Conservation (phyloP, 495 filamentous ascomycete species). For the Penicillium subrubescens region DNA sequence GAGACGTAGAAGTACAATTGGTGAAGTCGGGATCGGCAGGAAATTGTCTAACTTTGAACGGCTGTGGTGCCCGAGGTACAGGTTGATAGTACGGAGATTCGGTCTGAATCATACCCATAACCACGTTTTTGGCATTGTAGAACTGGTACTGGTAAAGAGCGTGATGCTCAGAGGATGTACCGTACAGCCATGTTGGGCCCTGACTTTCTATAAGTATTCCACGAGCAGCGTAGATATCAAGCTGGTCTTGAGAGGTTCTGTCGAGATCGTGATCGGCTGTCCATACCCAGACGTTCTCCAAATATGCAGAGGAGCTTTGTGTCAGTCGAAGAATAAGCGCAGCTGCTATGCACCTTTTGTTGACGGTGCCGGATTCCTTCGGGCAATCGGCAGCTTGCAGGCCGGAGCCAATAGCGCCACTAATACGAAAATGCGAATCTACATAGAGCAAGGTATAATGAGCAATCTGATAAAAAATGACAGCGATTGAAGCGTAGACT, state of each 20-base stretch:
- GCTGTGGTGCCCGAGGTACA: constrained; percentile 53
- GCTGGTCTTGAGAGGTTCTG: constrained; percentile 51
- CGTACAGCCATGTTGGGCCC: constrained; percentile 60
- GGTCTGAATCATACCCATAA: constrained; percentile 75
- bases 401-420: constrained; percentile 73
- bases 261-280: constrained; percentile 71
- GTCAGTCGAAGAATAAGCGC: constrained; percentile 63
- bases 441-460: too few species aligned
- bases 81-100: constrained; percentile 73
- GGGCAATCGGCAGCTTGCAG: constrained; percentile 71
- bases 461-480: too few species aligned
- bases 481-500: not conserved
- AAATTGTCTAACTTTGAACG: constrained; percentile 48
- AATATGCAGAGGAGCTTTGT: constrained; percentile 44
- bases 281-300: constrained; percentile 68
- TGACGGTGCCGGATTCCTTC: constrained; percentile 44
- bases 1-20: not conserved
- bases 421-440: constrained; percentile 80
- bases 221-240: constrained; percentile 63
- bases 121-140: constrained; percentile 62
- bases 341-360: constrained; percentile 57
- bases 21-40: constrained; percentile 49
- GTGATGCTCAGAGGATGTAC: constrained; percentile 71
- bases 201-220: constrained; percentile 59
- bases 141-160: constrained; percentile 78